Percentiles rank a stretch among this genome's conserved stretches.
Evolutionary conservation across 257 asterid genomes (phyloP).

Genomic region (Solanum okadae): DNA sequence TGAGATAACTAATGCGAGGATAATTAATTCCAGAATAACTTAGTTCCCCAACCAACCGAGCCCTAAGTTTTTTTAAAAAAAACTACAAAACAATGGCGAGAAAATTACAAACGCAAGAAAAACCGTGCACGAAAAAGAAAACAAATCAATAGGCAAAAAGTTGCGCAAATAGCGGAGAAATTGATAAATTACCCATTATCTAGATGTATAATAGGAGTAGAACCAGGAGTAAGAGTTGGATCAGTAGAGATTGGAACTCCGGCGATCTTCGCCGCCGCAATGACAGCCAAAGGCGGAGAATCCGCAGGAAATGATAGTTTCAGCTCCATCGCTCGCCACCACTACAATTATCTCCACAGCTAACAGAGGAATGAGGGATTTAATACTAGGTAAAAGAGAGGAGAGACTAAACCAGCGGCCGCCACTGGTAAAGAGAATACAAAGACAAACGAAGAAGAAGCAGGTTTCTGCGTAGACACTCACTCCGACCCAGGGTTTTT

Average conservation of each 20-base stretch:
- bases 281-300: constrained; percentile 57
- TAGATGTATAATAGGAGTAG: constrained; percentile 42
- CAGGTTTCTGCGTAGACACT: background rate
- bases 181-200: constrained; percentile 40
- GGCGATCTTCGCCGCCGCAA: constrained; percentile 69
- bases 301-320: constrained; percentile 36
- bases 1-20: too few species aligned
- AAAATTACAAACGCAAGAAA: background rate
- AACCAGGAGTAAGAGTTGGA: constrained; percentile 38
- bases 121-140: background rate
- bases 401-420: background rate
- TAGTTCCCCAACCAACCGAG: background rate
- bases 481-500: background rate
- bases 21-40: too few species aligned
- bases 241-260: constrained; percentile 33
- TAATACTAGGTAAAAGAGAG: background rate
- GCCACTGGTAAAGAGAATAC: background rate
- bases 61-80: background rate
- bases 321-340: constrained; percentile 31
- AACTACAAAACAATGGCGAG: background rate
- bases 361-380: background rate
- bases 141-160: background rate
- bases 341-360: background rate
- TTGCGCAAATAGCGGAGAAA: background rate
- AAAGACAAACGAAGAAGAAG: background rate